Evolutionary conservation across 306 rosid genomes (phyloP).

Genomic region (Hippophae rhamnoides): DNA sequence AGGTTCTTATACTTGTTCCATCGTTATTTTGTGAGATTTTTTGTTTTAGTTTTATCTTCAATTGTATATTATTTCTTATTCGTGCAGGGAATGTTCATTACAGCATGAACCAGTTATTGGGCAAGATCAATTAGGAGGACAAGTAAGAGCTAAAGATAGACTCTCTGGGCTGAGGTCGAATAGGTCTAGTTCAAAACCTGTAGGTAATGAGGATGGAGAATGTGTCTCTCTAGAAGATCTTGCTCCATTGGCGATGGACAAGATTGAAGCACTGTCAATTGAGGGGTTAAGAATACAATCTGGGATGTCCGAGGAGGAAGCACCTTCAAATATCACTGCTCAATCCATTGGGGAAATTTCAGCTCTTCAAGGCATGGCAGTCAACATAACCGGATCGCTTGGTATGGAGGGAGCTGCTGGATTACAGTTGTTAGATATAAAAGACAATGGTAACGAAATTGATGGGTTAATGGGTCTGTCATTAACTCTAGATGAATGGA

Average conservation of each 20-base stretch:
- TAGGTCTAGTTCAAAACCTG: constrained; percentile 26
- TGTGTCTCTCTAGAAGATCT: constrained; percentile 81
- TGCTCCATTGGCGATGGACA: constrained; percentile 83
- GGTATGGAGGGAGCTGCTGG: constrained; percentile 81
- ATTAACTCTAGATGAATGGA: constrained; percentile 86
- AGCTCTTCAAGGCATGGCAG: constrained; percentile 52
- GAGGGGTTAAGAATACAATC: constrained; percentile 94
- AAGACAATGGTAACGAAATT: constrained; percentile 34
- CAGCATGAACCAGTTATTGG: constrained; percentile 36
- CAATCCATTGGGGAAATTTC: constrained; percentile 46
- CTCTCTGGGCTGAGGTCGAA: constrained; percentile 28
- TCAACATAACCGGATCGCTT: constrained; percentile 37
- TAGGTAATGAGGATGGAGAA: constrained; percentile 34
- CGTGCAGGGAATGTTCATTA: constrained; percentile 39
- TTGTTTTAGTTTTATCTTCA: constrained; percentile 11
- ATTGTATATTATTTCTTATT: constrained; percentile 13
- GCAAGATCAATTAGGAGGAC: constrained; percentile 27
- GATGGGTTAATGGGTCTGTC: constrained; percentile 82
- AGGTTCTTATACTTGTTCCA: constrained; percentile 38
- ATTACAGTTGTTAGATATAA: constrained; percentile 54
- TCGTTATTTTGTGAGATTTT: constrained; percentile 3
- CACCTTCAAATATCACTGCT: constrained; percentile 64
- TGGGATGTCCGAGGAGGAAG: constrained; percentile 68
- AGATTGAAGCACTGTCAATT: constrained; percentile 79
- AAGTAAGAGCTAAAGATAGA: constrained; percentile 23